Evolutionary conservation across 2,329 filamentous ascomycete species (phyloP), one percentile per base, ranked within the genome.

Genomic region (Albophoma yamanashiensis): DNA sequence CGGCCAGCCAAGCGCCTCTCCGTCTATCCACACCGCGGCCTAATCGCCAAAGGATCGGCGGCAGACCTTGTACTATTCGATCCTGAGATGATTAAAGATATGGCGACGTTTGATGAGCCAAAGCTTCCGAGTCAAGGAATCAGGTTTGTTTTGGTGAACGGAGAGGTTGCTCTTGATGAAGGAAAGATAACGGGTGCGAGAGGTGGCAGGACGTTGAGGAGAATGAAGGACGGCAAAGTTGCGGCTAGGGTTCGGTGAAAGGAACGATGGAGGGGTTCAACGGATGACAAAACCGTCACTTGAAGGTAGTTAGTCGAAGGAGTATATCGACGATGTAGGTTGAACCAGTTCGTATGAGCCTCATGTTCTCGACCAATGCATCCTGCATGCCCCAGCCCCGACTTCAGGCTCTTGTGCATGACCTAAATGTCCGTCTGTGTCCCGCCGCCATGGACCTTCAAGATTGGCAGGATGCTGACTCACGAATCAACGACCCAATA

Each of bases 61-160:
- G 66, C 66, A 17, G 66, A 67, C 20, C 50, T 67, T 25, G 65
- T 67, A 1, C 52, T 67, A 3, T 67, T 67, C 27, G 60, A 67
- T n/a, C 62, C 66, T 17, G 61, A 60, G 9, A 55, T 61, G 15
- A 55, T 67, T 31, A 31, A 56, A 40, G 66, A 67, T 17, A 65
- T 65, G 64, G 65, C 66, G 3, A 66, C 66, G 0, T 66, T 62
- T 56, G 65, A 67, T 27, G 47, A 66, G 42, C 64, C 66, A 4
- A 67, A 65, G 53, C 34, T 63, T 5, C 60, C 62, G 11, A 64
- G 65, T 31, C 56, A 59, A 39, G 66, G 66, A n/a, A 63, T 67
- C 31, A 40, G 60, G 9, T 67, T 61, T 38, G 66, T 67, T 27
- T 52, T 67, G 15, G 66, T 67, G 7, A 67, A 67, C 38, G 66